Evolutionary conservation across 306 rosid genomes (phyloP), one percentile per base, ranked within the genome.

Genomic region (Dalbergia cochinchinensis): DNA sequence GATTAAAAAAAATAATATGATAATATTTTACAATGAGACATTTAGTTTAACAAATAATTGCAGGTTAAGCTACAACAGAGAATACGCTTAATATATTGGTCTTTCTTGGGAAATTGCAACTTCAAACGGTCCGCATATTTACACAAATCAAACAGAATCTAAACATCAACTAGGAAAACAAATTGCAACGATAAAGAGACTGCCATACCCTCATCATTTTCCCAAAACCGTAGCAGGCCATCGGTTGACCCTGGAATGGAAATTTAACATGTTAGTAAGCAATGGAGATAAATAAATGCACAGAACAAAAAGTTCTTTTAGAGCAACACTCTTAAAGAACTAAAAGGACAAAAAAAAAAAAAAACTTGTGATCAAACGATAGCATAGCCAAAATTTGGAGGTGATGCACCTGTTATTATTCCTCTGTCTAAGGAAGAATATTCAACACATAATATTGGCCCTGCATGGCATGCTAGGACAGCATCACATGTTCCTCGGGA

Each of bases 401-500:
- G 66, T 64, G 59, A 79, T 16, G 39, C 34, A 90, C 99, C 98
- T 62, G 99, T 93, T 77, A 95, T 87, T 81, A 90, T 90, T 88
- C 99, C 99, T 87, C 78, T 90, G 83, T 95, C 98, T 71, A 88
- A 86, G n/a, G 91, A 67, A 69, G 99, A 95, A 88, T 95, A 93
- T 83, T 95, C 99, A 7, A 95, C 98, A 41, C 91, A 89, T 81
- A 88, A 70, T 85, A 91, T 87, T 83, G 98, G 99, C 72, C 99
- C 99, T 34, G 98, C 99, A 84, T 95, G 99, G 90, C 97, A 93
- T 81, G 99, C 97, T 76, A 95, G 81, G 88, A 95, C 97, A 82
- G 98, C 98, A 88, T 95, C 99, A 86, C 99, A 95, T 68, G 96
- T 79, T 88, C 99, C 99, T 78, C 90, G 90, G 60, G 97, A 90